Conservation (phyloP, 345 rosid species). For the Salix koriyanagi region DNA sequence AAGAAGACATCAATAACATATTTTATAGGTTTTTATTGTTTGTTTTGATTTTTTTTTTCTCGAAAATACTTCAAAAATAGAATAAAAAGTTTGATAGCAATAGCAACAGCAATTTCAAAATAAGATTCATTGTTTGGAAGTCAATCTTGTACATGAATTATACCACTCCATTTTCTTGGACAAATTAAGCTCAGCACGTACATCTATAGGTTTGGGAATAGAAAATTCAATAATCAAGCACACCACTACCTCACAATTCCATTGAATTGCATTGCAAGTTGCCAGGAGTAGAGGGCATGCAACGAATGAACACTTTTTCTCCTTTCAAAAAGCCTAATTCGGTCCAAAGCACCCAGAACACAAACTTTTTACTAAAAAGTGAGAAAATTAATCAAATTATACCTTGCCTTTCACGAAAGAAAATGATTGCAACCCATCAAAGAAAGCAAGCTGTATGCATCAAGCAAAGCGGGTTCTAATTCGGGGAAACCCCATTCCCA, state of each 20-base stretch:
- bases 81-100: too few species aligned
- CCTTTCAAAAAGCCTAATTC: background rate
- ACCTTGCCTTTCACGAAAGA: conserved; percentile 9
- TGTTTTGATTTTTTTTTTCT: too few species aligned
- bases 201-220: too few species aligned
- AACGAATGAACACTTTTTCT: background rate
- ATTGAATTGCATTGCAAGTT: background rate
- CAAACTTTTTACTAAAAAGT: background rate
- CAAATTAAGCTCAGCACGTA: too few species aligned
- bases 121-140: background rate
- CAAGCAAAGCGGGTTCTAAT: background rate
- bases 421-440: conserved; percentile 1
- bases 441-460: conserved; percentile 7
- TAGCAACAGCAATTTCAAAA: too few species aligned
- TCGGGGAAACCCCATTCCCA: background rate
- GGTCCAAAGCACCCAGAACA: background rate
- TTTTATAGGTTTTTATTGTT: too few species aligned
- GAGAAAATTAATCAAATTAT: background rate
- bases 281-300: background rate
- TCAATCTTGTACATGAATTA: background rate
- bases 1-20: too few species aligned
- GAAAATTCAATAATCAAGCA: too few species aligned
- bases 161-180: background rate
- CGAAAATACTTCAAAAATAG: too few species aligned
- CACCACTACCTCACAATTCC: too few species aligned